Base-by-base conservation (phyloP, 306 rosid genomes). In the Luffa aegyptiaca region DNA sequence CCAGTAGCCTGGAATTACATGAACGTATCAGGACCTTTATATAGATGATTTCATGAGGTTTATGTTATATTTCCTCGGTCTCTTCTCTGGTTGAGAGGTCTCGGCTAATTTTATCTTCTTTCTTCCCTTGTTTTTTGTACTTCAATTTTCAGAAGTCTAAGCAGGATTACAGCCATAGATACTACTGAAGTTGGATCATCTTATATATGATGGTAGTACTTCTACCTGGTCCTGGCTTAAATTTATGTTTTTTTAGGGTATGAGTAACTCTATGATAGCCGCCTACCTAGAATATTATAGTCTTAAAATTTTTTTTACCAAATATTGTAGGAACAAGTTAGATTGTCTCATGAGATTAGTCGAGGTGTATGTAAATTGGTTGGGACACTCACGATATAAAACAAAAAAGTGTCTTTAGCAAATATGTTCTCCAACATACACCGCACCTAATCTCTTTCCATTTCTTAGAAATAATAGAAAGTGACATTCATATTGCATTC, bases 151-250 rank as follows among this genome's bases (percentile, higher is more conserved):
- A 41, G 51, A 41, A 68, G 75, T 42, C 17, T 68, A 68, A 68
- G 75, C 75, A 68, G 51, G 52, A 68, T 41, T 68, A 68, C 75
- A 69, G 4, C 75, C 53, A 42, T 44, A 69, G 75, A 69, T 69
- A 69, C 53, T 69, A 42, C 75, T 69, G 35, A n/a, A 69, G 75
- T 69, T 42, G 36, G 75, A 36, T 42, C 75, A 42, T 69, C 36
- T 42, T 69, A 42, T 69, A 9, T n/a, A 44, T 42, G 33, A n/a
- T 69, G 52, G 75, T 69, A 42, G 75, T 69, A 42, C 21, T 69
- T 31, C 12, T 71, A 46, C 77, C 77, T 71, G 77, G 77, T 71
- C 56, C 76, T 46, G 8, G 58, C 59, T 72, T 72, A 72, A 72
- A 72, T 72, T 71, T 48, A 31, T 18, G 48, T 39, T 65, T 65